A percentile compares a stretch with the other conserved stretches of the same genome.
phyloP scores from a whole-genome alignment of 2,329 filamentous ascomycete genomes.

The Helotiales sp. region DNA sequence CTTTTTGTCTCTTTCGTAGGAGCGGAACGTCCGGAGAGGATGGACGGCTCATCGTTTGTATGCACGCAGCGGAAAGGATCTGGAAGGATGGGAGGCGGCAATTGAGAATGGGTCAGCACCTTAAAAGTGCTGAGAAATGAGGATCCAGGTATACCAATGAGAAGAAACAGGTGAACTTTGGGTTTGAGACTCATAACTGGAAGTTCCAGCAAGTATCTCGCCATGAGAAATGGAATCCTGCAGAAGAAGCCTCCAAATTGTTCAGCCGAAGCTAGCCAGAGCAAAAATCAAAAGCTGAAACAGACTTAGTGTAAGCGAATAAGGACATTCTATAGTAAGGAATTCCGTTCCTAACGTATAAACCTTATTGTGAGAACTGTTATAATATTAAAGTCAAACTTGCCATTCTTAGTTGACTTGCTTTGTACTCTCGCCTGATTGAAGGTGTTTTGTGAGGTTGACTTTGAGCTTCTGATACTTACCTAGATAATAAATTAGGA shows the following conservation, averaged over 20 bases:
- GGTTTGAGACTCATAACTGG: no score
- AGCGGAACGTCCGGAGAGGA: background rate
- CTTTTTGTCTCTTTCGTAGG: background rate
- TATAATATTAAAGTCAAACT: no score
- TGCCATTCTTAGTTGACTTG: no score
- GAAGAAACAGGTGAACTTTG: background rate
- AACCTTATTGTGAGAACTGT: no score
- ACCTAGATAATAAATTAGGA: no score
- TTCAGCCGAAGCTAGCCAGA: conserved; percentile 1
- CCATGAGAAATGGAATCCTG: background rate
- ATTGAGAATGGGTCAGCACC: background rate
- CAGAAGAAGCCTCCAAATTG: background rate
- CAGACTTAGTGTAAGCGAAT: no score
- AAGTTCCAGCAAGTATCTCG: background rate
- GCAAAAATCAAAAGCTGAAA: background rate
- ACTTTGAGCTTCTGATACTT: no score
- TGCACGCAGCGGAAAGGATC: no score
- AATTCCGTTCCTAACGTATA: no score
- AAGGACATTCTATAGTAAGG: no score
- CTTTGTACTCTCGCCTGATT: no score
- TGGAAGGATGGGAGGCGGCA: background rate
- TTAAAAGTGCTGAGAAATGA: background rate
- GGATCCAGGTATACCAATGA: background rate
- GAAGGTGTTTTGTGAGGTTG: no score
- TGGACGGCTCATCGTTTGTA: background rate